Evolutionary conservation across 768 basidiomycete genomes (phyloP), one percentile per base, ranked within the genome.

Genomic region (Calocera cornea): DNA sequence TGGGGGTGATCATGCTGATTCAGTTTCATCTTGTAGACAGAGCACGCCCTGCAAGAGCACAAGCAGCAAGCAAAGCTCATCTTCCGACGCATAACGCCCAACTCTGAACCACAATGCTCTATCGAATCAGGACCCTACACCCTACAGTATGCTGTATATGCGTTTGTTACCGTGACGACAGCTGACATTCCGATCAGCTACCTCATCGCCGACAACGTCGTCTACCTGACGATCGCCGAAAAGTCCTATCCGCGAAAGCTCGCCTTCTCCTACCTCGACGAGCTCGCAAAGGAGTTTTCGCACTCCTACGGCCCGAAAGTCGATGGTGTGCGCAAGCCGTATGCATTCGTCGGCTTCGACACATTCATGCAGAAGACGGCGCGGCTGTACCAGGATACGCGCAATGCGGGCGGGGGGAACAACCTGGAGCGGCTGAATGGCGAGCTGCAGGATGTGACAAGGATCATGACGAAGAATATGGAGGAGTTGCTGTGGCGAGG

Each of bases 391-490:
- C 87, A 87, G 71, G 97, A 99, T 76, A 92, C 95, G 54, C 84
- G 95, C 71, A 91, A 92, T 63, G 89, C 89, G 24, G 85, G 77
- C 68, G 87, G 88, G 24, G 82, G 87, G 24, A 83, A 79, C 24
- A 83, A 84, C 66, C 76, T 99, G 66, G 92, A 94, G 76, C 88
- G 83, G 77, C 81, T 99, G 54, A 98, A 98, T 73, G 94, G 93
- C 73, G 95, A 99, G 71, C 80, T 99, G 40, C 93, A 97, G 75
- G 97, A 99, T 74, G 97, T 99, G 68, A 97, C 97, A 64, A 82
- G 92, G 71, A 98, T 99, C 77, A 98, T 99, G 97, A 98, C 97
- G 10, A 98, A 99, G 81, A 98, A 99, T 74, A 99, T 99, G 95
- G 97, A 99, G 78, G 97, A 99, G 77, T 80, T 99, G 65, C 78